phyloP scores from a whole-genome alignment of 345 rosid genomes.

The Rhizophora apiculata region DNA sequence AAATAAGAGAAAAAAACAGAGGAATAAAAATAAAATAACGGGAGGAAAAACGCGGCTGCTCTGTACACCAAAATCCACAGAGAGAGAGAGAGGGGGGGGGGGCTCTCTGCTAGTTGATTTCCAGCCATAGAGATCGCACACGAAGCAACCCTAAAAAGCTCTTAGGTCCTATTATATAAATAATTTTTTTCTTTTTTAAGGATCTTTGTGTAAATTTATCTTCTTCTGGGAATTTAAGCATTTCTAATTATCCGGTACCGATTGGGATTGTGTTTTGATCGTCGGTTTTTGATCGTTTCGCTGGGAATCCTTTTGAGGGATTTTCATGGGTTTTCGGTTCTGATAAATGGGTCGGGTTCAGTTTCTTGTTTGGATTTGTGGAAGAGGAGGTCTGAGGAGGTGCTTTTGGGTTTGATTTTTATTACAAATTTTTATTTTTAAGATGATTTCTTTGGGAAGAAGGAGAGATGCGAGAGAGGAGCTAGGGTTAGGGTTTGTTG shows the following conservation, averaged over 20 bases:
- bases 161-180: not conserved
- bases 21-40: slow-evolving; percentile 14
- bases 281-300: slow-evolving; percentile 32
- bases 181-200: not conserved
- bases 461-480: slow-evolving; percentile 36
- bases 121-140: slow-evolving; percentile 46
- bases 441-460: slow-evolving; percentile 31
- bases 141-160: slow-evolving; percentile 17
- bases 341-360: slow-evolving; percentile 15
- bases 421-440: not conserved
- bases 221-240: slow-evolving; percentile 8
- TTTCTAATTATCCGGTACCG: not conserved
- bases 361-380: slow-evolving; percentile 9
- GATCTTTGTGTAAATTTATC: slow-evolving; percentile 1
- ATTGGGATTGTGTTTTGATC: slow-evolving; percentile 34
- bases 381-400: slow-evolving; percentile 2
- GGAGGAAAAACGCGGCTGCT: slow-evolving; percentile 47
- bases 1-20: not conserved
- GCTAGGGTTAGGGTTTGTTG: slow-evolving; percentile 30
- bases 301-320: slow-evolving; percentile 20
- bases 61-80: slow-evolving; percentile 41
- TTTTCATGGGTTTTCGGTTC: slow-evolving; percentile 28
- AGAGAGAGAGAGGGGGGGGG: slow-evolving; percentile 26
- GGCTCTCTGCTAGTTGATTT: slow-evolving; percentile 36
- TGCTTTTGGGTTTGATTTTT: slow-evolving; percentile 4